Base-by-base conservation (phyloP, 2,329 filamentous ascomycete species). In the Diaporthe vaccinii region DNA sequence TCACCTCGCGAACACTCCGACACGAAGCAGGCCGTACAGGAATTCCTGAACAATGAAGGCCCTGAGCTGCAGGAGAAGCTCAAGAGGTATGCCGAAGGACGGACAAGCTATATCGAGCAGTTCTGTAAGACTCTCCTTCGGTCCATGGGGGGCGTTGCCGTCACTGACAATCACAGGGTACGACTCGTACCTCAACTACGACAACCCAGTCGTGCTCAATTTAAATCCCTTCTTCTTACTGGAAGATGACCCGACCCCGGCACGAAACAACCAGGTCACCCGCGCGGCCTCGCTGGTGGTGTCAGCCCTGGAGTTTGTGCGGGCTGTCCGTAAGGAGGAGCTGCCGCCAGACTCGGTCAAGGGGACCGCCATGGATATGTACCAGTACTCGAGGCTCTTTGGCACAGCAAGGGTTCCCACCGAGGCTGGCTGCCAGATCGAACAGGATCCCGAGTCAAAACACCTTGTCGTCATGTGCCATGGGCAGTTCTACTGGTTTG, bases 401-500 rank as follows among this genome's bases (percentile, higher is more conserved):
- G 97, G 97, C 70, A 98, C 97, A 1, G 96, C 97, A 61, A 92
- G 97, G 78, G 94, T 99, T 12, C 97, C 97, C 0, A 98, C 96
- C 0, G 95, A 98, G 41, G 93, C 97, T 82, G 97, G 97, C 7
- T 99, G 97, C 82, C 94, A 98, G 79, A 98, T 99, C 80, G 95
- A 96, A 78, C 96, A 98, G 82, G 96, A 98, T 80, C 94, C 95
- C 0, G 91, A 93, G n/a, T 95, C 96, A 4, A 98, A 95, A 85
- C 97, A 99, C 83, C 88, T 99, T 51, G 94, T 98, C 14, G 95
- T 98, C 58, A 89, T 98, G 85, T 98, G 95, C 82, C 94, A 96
- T 78, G 97, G 97, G 2, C 97, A 99, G 79, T 96, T 98, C 81
- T 99, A 99, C 85, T 98, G 96, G 96, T 99, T 99, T 80, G 97